Base-by-base conservation (phyloP, 768 basidiomycete genomes). In the Termitomyces sp. region DNA sequence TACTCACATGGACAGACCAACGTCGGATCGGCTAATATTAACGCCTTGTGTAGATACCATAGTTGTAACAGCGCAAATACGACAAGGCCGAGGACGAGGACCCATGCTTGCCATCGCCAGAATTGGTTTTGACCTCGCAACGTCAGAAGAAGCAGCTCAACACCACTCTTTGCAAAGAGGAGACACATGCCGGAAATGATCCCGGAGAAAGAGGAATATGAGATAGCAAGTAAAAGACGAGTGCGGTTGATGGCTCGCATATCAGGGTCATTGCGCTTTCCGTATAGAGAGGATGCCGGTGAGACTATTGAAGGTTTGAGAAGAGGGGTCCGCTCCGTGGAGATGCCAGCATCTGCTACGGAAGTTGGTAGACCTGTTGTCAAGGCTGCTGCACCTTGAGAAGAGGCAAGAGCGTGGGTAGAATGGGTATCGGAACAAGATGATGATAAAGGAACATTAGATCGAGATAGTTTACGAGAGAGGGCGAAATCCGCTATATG, bases 171-270 rank as follows among this genome's bases (percentile, higher is more conserved):
- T 16, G 95, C 95, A 61, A 96, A 91, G 16, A 98, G 77, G 25
- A 98, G 75, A 67, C 92, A 96, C 85, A 98, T 90, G 23, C 95
- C 95, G 4, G 89, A 91, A 27, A 96, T 76, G 21, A 91, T 93
- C 0, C 95, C 95, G 4, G 90, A 93, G 51, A 87, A 83, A 12
- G 91, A 91, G 16, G 94, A 89, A 69, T 91, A 98, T 1, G 91
- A 90, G 45, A 94, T 77, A 11, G 93, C 90, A 43, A 94, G 71
- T 57, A 89, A 72, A 1, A 90, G 69, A 1, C 83, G 79, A 11
- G 82, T 85, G 31, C 79, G 80, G 59, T 73, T 65, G 37, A 71
- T 67, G 35, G 70, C 63, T 38, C 65, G 69, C 38, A 65, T 54
- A 25, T 68, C 53, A 17, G 68, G 65, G 44, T 63, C 62, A 27